These are phyloP conservation scores for Phytophthora gonapodyides DNA, from an alignment of 352 stramenopile species.

Conservation along the genomic window DNA sequence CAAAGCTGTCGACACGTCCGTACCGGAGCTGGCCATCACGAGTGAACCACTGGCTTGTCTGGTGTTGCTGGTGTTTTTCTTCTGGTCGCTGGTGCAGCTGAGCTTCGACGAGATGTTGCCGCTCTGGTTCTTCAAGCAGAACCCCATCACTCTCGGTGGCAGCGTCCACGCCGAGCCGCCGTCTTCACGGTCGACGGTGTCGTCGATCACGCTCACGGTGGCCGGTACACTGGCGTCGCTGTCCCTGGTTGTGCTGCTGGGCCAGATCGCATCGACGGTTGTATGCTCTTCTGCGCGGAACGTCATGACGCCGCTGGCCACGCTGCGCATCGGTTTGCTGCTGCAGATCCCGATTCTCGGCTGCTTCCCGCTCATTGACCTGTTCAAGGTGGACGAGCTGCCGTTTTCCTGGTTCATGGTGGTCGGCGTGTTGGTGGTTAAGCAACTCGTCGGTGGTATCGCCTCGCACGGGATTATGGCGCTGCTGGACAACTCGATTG, in stretches of 20 bases:
- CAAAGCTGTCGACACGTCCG: constrained; percentile 21
- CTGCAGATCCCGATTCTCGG: constrained; percentile 76
- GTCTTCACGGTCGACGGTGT: constrained; percentile 43
- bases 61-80: constrained; percentile 70
- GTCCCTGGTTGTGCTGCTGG: constrained; percentile 53
- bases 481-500: constrained; percentile 82
- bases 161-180: constrained; percentile 47
- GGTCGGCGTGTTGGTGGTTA: constrained; percentile 58
- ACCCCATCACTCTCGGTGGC: constrained; percentile 43
- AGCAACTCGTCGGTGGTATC: constrained; percentile 66
- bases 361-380: constrained; percentile 69
- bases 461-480: constrained; percentile 68
- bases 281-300: constrained; percentile 55
- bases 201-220: constrained; percentile 63
- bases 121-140: constrained; percentile 81
- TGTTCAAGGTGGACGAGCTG: constrained; percentile 71
- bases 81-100: constrained; percentile 73
- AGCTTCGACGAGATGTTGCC: constrained; percentile 83
- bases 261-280: constrained; percentile 54
- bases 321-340: constrained; percentile 72
- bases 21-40: constrained; percentile 64
- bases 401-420: constrained; percentile 67
- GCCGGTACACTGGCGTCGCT: constrained; percentile 56
- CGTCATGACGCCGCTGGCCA: constrained; percentile 78
- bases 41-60: constrained; percentile 68